A percentile compares a stretch with the other conserved stretches of the same genome.
phyloP scores from a whole-genome alignment of 1,139 yeast genomes.

The Zygosaccharomyces sapae region DNA sequence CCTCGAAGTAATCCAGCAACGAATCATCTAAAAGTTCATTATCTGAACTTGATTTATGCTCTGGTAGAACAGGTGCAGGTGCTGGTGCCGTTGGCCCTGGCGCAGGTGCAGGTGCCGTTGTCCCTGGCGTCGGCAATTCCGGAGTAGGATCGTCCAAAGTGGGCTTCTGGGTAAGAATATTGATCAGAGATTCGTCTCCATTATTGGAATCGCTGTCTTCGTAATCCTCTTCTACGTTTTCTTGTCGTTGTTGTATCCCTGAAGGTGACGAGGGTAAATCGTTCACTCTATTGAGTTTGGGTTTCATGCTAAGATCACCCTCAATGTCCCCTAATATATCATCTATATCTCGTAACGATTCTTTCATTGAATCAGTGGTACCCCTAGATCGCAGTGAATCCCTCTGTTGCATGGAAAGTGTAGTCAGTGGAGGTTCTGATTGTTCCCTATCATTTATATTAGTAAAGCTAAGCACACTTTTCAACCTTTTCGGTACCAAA shows the following conservation, averaged over 20 bases:
- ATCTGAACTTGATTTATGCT: constrained; percentile 1
- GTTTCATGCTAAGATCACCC: constrained; percentile 16
- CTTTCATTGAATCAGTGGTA: constrained; percentile 10
- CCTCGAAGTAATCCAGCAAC: constrained; percentile 14
- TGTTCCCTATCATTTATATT: constrained; percentile 20
- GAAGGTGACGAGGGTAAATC: constrained; percentile 18
- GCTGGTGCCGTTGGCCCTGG: not conserved
- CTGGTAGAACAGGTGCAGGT: not conserved
- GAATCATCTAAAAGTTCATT: constrained; percentile 18
- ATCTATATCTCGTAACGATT: constrained; percentile 28
- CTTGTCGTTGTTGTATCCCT: constrained; percentile 10
- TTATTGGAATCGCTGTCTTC: constrained; percentile 12
- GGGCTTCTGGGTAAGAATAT: constrained; percentile 23
- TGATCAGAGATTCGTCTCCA: constrained; percentile 28
- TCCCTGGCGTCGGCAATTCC: not conserved
- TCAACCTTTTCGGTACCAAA: constrained; percentile 26
- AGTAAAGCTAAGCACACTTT: constrained; percentile 26
- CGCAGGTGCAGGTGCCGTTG: not conserved
- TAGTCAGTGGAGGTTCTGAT: constrained; percentile 6
- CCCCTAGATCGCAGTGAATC: constrained; percentile 9
- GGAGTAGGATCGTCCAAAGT: not conserved
- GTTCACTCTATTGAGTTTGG: constrained; percentile 9
- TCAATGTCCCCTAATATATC: constrained; percentile 31
- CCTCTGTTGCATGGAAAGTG: constrained; percentile 9
- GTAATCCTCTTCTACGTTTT: not conserved